Evolutionary conservation across 2,329 filamentous ascomycete genomes (phyloP).

Genomic region (Anthostomella pinea): DNA sequence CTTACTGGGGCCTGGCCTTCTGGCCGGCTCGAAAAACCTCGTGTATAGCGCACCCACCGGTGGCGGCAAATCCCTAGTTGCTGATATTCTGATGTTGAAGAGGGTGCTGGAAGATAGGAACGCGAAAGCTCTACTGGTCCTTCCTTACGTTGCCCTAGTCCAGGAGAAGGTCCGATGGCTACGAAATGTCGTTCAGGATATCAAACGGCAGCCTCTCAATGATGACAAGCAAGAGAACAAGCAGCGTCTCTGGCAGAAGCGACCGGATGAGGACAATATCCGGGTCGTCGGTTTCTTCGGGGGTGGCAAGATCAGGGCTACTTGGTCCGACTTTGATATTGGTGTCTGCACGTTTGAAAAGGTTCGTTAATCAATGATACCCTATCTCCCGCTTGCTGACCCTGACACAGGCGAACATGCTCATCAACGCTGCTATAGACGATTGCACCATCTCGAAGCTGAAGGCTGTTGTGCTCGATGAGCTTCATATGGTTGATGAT

Average conservation of each 20-base stretch:
- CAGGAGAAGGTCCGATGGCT: conserved; percentile 78
- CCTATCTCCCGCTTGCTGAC: conserved; percentile 15
- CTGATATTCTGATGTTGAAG: conserved; percentile 71
- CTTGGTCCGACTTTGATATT: conserved; percentile 74
- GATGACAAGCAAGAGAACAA: conserved; percentile 32
- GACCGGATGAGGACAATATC: conserved; percentile 56
- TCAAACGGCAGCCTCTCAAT: conserved; percentile 41
- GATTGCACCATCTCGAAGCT: conserved; percentile 65
- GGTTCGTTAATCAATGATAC: conserved; percentile 34
- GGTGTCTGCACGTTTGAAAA: conserved; percentile 80
- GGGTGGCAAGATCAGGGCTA: conserved; percentile 63
- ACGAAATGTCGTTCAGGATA: conserved; percentile 60
- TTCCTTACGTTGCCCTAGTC: conserved; percentile 76
- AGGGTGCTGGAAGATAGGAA: conserved; percentile 60
- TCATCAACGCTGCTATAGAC: conserved; percentile 71
- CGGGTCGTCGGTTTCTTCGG: conserved; percentile 73
- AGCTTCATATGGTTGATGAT: conserved; percentile 81
- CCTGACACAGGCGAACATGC: conserved; percentile 60
- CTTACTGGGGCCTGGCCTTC: conserved; percentile 62
- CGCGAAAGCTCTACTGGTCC: conserved; percentile 67
- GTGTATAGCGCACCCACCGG: conserved; percentile 80
- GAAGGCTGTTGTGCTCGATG: conserved; percentile 68
- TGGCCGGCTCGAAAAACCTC: conserved; percentile 64
- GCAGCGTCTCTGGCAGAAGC: conserved; percentile 49
- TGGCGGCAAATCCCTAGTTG: conserved; percentile 74